phyloP scores from a whole-genome alignment of 2,329 filamentous ascomycete genomes.

The Penicillium italicum region DNA sequence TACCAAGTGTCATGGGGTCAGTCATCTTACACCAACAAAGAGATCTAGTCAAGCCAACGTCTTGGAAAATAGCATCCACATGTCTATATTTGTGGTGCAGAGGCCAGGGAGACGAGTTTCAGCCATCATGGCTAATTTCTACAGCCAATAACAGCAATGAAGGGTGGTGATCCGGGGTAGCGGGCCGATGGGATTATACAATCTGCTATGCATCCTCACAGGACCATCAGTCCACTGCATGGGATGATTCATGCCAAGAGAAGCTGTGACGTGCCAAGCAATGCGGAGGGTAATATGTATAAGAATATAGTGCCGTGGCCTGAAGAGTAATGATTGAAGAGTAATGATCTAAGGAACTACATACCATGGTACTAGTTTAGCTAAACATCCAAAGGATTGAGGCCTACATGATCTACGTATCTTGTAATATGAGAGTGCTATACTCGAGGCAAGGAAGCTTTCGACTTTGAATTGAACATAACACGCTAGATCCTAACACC shows the following conservation, averaged over 20 bases:
- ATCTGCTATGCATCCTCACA: neutral
- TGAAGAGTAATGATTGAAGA: constrained; percentile 30
- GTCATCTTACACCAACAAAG: neutral
- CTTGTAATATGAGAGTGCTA: neutral
- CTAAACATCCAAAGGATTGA: neutral
- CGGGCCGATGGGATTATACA: constrained; percentile 16
- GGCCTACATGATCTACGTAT: neutral
- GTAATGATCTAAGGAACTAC: constrained; percentile 25
- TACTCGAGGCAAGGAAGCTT: neutral
- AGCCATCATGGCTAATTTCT: neutral
- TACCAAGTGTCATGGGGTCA: neutral
- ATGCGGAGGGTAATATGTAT: neutral
- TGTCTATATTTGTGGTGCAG: neutral
- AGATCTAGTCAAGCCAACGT: neutral
- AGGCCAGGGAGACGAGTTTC: neutral
- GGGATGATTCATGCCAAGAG: constrained; percentile 6
- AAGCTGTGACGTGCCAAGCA: constrained; percentile 15
- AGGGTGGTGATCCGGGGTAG: constrained; percentile 15
- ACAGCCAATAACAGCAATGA: constrained; percentile 1
- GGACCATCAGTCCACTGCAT: no score
- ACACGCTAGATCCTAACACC: neutral
- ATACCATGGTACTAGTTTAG: neutral
- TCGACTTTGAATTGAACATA: neutral
- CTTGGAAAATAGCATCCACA: neutral
- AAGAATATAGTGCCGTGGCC: constrained; percentile 19